Conservation (phyloP, 202 grass and related monocot genomes). For the Setaria viridis region DNA sequence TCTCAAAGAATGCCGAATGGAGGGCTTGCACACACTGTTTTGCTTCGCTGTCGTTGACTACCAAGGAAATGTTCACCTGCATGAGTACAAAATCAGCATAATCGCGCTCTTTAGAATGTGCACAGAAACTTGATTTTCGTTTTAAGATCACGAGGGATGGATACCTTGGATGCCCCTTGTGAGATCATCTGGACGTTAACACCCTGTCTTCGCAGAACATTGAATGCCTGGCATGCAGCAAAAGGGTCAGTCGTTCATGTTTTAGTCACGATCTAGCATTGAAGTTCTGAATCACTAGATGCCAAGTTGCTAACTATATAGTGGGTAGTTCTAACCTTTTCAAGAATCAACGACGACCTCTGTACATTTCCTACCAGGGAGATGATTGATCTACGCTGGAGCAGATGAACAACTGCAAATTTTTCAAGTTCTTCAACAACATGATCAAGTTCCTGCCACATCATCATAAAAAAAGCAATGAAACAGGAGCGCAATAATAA, state of each 20-base stretch:
- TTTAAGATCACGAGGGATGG: background rate
- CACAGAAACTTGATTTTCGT: slow-evolving; percentile 21
- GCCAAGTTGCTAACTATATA: slow-evolving; percentile 2
- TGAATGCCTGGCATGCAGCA: slow-evolving; percentile 68
- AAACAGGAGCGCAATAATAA: background rate
- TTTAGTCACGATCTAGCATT: background rate
- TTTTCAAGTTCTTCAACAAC: slow-evolving; percentile 93
- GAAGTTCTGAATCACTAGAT: background rate
- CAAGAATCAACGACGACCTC: slow-evolving; percentile 89
- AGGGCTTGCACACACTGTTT: slow-evolving; percentile 85
- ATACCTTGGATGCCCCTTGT: slow-evolving; percentile 97
- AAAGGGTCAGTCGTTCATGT: slow-evolving; percentile 29
- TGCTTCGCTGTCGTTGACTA: slow-evolving; percentile 83
- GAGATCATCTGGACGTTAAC: slow-evolving; percentile 99
- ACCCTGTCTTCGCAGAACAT: slow-evolving; percentile 74
- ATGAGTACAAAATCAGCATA: background rate
- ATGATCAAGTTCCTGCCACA: slow-evolving; percentile 84
- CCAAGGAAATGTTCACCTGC: slow-evolving; percentile 95
- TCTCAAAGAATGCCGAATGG: slow-evolving; percentile 90
- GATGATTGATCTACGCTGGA: slow-evolving; percentile 89
- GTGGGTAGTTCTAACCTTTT: slow-evolving; percentile 64
- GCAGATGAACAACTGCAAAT: slow-evolving; percentile 87
- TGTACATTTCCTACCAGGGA: slow-evolving; percentile 95
- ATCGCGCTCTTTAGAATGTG: background rate
- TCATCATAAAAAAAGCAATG: slow-evolving; percentile 14